A percentile compares a stretch with the other conserved stretches of the same genome.
Conservation (phyloP, 73 alveolate species). For the Durusdinium trenchii region DNA sequence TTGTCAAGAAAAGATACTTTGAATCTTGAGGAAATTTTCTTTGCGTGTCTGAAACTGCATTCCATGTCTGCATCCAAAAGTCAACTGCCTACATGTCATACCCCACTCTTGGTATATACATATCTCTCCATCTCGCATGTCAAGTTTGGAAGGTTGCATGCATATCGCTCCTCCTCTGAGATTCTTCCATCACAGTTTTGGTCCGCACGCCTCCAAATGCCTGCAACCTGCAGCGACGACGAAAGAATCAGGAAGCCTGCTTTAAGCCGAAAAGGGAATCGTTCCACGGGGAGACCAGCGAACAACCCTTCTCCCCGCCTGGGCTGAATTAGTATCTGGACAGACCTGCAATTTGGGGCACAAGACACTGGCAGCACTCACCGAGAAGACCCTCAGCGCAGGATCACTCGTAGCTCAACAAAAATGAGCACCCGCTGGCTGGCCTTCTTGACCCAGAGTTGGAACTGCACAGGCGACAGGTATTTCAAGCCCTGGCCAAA, state of each 20-base stretch:
- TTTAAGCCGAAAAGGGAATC: not conserved
- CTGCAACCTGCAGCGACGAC: conserved; percentile 29
- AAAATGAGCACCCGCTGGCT: not conserved
- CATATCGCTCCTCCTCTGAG: conserved; percentile 38
- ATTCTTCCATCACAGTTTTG: conserved; percentile 64
- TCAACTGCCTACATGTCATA: too few species aligned
- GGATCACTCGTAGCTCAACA: not conserved
- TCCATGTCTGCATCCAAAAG: too few species aligned
- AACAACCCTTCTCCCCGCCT: not conserved
- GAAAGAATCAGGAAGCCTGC: not conserved
- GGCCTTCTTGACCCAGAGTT: conserved; percentile 64
- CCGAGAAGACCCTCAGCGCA: not conserved
- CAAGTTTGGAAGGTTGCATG: not conserved
- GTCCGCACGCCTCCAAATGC: conserved; percentile 86
- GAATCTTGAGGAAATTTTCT: too few species aligned
- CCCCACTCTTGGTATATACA: too few species aligned
- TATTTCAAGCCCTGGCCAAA: conserved; percentile 51
- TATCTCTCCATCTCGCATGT: too few species aligned
- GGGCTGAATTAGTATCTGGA: conserved; percentile 7
- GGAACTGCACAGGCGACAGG: conserved; percentile 69
- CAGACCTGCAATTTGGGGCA: not conserved
- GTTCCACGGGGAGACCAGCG: not conserved
- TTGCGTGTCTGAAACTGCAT: not conserved
- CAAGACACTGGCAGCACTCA: too few species aligned
- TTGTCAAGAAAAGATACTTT: too few species aligned